Conservation (phyloP, 306 rosid genomes). For the Geum urbanum region DNA sequence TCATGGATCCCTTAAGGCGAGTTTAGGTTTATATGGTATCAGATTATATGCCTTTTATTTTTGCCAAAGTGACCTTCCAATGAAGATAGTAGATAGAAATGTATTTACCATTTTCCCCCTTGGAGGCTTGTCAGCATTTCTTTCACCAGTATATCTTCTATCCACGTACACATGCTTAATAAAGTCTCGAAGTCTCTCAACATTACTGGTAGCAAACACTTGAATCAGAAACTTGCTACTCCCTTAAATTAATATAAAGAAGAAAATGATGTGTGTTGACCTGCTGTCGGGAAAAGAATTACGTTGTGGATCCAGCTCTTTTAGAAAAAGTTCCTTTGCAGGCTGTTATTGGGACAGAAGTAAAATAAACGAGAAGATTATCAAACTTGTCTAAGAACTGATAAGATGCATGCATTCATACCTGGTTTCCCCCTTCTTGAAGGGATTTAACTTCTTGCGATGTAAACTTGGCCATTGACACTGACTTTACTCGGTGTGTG, state of each 20-base stretch:
- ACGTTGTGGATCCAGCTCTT: constrained; percentile 84
- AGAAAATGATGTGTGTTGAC: constrained; percentile 32
- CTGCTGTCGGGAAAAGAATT: constrained; percentile 82
- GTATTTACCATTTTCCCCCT: constrained; percentile 50
- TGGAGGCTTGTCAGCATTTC: constrained; percentile 63
- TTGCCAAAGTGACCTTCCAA: not conserved
- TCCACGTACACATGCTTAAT: constrained; percentile 94
- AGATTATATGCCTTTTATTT: not conserved
- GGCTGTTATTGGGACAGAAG: constrained; percentile 45
- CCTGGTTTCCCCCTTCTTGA: constrained; percentile 98
- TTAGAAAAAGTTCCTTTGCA: constrained; percentile 78
- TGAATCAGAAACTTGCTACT: constrained; percentile 38
- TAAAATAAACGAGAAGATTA: constrained; percentile 26
- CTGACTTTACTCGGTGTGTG: constrained; percentile 86
- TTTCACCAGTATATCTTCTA: constrained; percentile 73
- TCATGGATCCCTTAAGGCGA: not conserved
- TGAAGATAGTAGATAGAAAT: not conserved
- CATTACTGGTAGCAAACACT: constrained; percentile 62
- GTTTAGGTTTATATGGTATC: not conserved
- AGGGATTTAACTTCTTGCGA: constrained; percentile 92
- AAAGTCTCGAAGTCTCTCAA: constrained; percentile 82
- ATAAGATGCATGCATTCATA: constrained; percentile 26
- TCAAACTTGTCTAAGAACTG: constrained; percentile 11
- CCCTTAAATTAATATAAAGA: constrained; percentile 5
- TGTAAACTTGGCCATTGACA: constrained; percentile 95